A percentile compares a stretch with the other conserved stretches of the same genome.
phyloP scores from a whole-genome alignment of 768 basidiomycete species.

The Porpolomopsis calyptriformis region DNA sequence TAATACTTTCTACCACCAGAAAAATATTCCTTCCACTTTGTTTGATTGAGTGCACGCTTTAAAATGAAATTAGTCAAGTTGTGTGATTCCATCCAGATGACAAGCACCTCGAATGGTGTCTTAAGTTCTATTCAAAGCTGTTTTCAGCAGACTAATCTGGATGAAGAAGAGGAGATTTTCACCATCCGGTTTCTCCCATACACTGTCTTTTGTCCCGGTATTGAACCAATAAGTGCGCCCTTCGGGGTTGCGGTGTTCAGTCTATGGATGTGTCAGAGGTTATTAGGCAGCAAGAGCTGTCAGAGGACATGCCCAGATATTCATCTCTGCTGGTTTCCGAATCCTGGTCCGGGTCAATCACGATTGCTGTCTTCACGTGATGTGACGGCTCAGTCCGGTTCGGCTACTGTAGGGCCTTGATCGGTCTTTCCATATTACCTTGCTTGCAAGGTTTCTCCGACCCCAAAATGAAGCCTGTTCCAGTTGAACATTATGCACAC shows the following conservation, averaged over 20 bases:
- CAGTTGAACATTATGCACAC: too few species aligned
- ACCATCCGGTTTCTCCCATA: constrained; percentile 99
- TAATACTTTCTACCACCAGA: constrained; percentile 87
- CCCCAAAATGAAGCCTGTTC: too few species aligned
- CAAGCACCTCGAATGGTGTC: constrained; percentile 76
- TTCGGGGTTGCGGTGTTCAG: constrained; percentile 89
- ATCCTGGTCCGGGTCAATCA: too few species aligned
- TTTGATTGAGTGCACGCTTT: constrained; percentile 78
- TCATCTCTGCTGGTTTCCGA: constrained; percentile 17
- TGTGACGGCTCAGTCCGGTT: too few species aligned
- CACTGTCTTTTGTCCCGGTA: constrained; percentile 75
- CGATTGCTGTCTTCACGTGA: too few species aligned
- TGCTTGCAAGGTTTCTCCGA: too few species aligned
- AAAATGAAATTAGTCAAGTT: constrained; percentile 9
- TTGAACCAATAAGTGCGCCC: constrained; percentile 99
- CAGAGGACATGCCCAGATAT: constrained; percentile 25
- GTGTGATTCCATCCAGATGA: constrained; percentile 5
- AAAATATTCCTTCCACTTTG: constrained; percentile 95
- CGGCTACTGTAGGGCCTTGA: too few species aligned
- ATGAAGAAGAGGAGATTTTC: constrained; percentile 13
- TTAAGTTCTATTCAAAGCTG: constrained; percentile 53
- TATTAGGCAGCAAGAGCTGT: not conserved
- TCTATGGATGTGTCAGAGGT: constrained; percentile 39
- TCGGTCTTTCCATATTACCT: too few species aligned
- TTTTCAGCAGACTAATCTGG: constrained; percentile 6